Evolutionary conservation across 176 grass and related monocot species (phyloP), one percentile per base, ranked within the genome.

Genomic region (Hsuehochloa calcarea): DNA sequence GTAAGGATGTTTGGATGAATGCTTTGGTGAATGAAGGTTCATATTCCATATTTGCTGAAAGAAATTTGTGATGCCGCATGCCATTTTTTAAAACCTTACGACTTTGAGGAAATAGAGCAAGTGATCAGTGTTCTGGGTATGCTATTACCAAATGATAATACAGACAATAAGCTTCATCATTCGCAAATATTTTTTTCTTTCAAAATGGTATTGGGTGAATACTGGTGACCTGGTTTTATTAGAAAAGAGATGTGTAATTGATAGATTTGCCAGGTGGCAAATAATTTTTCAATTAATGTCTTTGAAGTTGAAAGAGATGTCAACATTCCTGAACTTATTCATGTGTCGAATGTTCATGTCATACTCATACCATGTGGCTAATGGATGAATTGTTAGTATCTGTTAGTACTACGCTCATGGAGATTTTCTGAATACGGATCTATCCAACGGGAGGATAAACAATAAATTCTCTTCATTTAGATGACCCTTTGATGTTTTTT

Each of bases 341-440:
- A 35, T 78, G 5, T 38, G 29, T 70, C 10, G 1, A 63, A 52
- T 79, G 29, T 51, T 70, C 19, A 5, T 66, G 15, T 43, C 1
- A 0, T 59, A 44, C 34, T 44, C 5, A 25, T 37, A 27, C 20
- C 8, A 10, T 83, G 66, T 79, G 1, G 5, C 46, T 79, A 4
- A 87, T 49, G 39, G n/a, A 51, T 84, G 61, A 26, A 37, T 68
- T 73, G 4, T 69, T 77, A 9, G 60, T 85, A 54, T 81, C 26
- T 84, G 22, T 60, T 74, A 95, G 93, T 46, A 94, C 68, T 92
- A 92, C 44, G 86, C 91, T 62, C 84, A 92, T 71, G 96, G 96
- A 77, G 85, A 94, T 89, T 29, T 29, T 29, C 29, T 29, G 29
- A 29, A 29, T 29, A 29, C 29, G 29, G 29, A 29, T 29, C 0